Conservation (phyloP, 139 green algal species). For the Chlorella ohadii region DNA sequence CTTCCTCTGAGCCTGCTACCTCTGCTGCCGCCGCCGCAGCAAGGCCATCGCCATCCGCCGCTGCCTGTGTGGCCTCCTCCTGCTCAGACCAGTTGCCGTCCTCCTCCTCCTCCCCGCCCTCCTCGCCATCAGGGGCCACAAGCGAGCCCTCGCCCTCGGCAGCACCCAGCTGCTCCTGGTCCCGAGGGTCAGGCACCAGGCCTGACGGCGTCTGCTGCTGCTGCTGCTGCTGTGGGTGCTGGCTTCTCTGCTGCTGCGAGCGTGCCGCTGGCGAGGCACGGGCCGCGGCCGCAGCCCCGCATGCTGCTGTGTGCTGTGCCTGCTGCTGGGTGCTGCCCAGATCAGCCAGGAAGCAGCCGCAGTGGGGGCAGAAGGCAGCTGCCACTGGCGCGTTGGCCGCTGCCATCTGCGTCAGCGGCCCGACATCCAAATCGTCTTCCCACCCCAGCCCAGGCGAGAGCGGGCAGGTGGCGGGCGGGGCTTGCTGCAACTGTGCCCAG, state of each 20-base stretch:
- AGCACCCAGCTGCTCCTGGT: too few species aligned
- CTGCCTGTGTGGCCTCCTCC: constrained; percentile 14
- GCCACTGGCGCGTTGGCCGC: constrained; percentile 3
- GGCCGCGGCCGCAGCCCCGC: neutral
- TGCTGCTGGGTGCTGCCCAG: constrained; percentile 1
- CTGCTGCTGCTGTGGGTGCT: neutral
- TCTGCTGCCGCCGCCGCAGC: neutral
- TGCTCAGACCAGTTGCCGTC: constrained; percentile 32
- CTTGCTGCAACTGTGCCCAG: neutral
- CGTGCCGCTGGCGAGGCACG: neutral
- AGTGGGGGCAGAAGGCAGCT: constrained; percentile 18
- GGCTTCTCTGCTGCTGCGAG: neutral
- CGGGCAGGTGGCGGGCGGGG: neutral
- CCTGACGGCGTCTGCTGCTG: too few species aligned
- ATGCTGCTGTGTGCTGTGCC: neutral
- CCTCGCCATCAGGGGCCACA: neutral
- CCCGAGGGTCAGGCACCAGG: too few species aligned
- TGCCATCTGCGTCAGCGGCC: constrained; percentile 35
- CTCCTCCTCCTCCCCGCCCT: constrained; percentile 1
- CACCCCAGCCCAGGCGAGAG: neutral
- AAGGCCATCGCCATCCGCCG: neutral
- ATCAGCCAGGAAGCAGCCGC: constrained; percentile 29
- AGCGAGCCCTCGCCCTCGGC: too few species aligned
- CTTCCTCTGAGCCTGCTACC: neutral
- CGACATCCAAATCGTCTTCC: neutral